phyloP scores from a whole-genome alignment of 179 eudicot genomes.

The Patellifolia procumbens region DNA sequence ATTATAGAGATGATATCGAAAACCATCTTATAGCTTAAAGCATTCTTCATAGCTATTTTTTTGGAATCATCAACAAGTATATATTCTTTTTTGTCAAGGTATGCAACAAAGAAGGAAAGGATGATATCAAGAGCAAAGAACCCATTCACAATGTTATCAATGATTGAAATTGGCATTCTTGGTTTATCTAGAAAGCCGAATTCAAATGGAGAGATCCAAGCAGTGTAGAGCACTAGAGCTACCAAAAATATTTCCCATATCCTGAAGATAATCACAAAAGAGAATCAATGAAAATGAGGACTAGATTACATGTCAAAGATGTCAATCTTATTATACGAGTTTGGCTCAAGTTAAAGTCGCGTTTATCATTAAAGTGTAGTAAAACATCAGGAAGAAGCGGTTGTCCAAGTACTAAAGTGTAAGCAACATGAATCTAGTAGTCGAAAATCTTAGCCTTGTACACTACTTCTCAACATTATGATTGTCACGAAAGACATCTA shows the following conservation, averaged over 20 bases:
- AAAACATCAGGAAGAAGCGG: not conserved
- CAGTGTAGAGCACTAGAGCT: conserved; percentile 77
- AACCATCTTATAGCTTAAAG: conserved; percentile 51
- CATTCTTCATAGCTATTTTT: conserved; percentile 73
- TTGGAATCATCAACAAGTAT: conserved; percentile 67
- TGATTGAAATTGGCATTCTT: conserved; percentile 45
- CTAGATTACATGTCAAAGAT: not conserved
- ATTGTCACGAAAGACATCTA: not conserved
- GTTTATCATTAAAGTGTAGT: not conserved
- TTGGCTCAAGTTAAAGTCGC: not conserved
- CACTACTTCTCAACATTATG: not conserved
- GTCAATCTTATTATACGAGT: not conserved
- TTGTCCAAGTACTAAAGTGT: not conserved
- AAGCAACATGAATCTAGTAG: not conserved
- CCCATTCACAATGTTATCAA: conserved; percentile 77
- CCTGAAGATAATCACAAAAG: conserved; percentile 44
- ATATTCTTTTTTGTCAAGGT: conserved; percentile 66
- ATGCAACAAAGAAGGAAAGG: conserved; percentile 88
- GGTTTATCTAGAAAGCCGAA: conserved; percentile 72
- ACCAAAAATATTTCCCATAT: conserved; percentile 78
- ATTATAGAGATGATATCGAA: conserved; percentile 77
- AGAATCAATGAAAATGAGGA: not conserved
- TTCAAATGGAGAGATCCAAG: conserved; percentile 97
- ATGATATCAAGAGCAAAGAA: conserved; percentile 76
- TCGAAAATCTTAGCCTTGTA: not conserved